These are phyloP conservation scores for Morella rubra DNA, from an alignment of 306 rosid species.

Conservation along the genomic window DNA sequence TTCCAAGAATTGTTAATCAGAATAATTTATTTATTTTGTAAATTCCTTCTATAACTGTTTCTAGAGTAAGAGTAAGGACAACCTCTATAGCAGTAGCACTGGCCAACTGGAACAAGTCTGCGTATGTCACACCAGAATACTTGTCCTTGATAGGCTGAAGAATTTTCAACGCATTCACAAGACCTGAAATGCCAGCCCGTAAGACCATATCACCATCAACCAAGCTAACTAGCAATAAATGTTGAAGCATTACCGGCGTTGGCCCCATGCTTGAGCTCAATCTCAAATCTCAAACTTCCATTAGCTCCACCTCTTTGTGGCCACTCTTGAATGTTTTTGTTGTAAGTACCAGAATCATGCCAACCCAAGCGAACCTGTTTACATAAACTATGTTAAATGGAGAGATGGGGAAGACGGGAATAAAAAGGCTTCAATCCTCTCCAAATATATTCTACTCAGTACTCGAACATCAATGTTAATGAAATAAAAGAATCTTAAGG, in stretches of 20 bases:
- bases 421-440: not conserved
- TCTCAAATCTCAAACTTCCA: constrained; percentile 85
- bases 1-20: constrained; percentile 19
- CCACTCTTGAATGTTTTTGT: constrained; percentile 93
- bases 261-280: constrained; percentile 88
- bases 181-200: constrained; percentile 55
- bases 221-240: constrained; percentile 21
- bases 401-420: not conserved
- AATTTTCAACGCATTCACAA: constrained; percentile 92
- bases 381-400: constrained; percentile 10
- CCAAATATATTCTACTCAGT: not conserved
- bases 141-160: constrained; percentile 90
- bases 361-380: constrained; percentile 89
- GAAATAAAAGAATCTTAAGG: not conserved
- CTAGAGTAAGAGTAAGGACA: constrained; percentile 18
- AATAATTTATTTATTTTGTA: constrained; percentile 14
- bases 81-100: constrained; percentile 97
- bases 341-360: constrained; percentile 97
- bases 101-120: constrained; percentile 97
- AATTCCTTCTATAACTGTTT: constrained; percentile 6
- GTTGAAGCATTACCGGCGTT: constrained; percentile 72
- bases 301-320: constrained; percentile 95
- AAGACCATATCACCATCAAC: constrained; percentile 18
- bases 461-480: not conserved
- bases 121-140: constrained; percentile 84